Conservation (phyloP, 768 basidiomycete species). For the Heimioporus sp. region DNA sequence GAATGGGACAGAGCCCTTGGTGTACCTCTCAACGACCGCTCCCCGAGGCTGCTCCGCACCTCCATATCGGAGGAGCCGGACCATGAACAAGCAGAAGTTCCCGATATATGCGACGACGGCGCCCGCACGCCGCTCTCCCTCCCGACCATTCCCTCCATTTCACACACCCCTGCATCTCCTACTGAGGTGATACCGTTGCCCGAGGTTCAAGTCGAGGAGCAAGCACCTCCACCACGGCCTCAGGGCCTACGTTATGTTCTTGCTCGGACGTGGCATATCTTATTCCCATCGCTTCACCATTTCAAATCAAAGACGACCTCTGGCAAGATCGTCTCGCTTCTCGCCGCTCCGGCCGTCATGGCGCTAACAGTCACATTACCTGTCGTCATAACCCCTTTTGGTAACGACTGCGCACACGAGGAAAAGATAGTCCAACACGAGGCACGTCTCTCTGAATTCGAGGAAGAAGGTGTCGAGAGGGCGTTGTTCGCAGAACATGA, state of each 20-base stretch:
- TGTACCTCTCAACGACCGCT: slow-evolving; percentile 52
- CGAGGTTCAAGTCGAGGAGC: slow-evolving; percentile 40
- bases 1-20: slow-evolving; percentile 53
- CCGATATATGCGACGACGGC: slow-evolving; percentile 7
- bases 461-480: slow-evolving; percentile 72
- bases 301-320: slow-evolving; percentile 69
- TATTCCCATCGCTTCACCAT: slow-evolving; percentile 84
- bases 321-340: slow-evolving; percentile 69
- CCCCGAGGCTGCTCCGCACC: slow-evolving; percentile 33
- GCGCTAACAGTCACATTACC: slow-evolving; percentile 86
- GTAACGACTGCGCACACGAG: slow-evolving; percentile 11
- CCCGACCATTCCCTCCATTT: slow-evolving; percentile 51
- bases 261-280: slow-evolving; percentile 48
- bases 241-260: slow-evolving; percentile 38
- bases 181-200: slow-evolving; percentile 39
- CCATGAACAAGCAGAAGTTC: slow-evolving; percentile 6
- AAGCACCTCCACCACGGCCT: slow-evolving; percentile 38
- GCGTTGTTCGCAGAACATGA: slow-evolving; percentile 73
- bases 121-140: slow-evolving; percentile 19
- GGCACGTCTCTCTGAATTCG: slow-evolving; percentile 60
- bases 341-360: slow-evolving; percentile 87
- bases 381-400: slow-evolving; percentile 72
- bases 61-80: slow-evolving; percentile 21
- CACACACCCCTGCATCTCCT: slow-evolving; percentile 51
- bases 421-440: slow-evolving; percentile 36